Evolutionary conservation across 345 rosid species (phyloP), one percentile per base, ranked within the genome.

Genomic region (Aegle marmelos): DNA sequence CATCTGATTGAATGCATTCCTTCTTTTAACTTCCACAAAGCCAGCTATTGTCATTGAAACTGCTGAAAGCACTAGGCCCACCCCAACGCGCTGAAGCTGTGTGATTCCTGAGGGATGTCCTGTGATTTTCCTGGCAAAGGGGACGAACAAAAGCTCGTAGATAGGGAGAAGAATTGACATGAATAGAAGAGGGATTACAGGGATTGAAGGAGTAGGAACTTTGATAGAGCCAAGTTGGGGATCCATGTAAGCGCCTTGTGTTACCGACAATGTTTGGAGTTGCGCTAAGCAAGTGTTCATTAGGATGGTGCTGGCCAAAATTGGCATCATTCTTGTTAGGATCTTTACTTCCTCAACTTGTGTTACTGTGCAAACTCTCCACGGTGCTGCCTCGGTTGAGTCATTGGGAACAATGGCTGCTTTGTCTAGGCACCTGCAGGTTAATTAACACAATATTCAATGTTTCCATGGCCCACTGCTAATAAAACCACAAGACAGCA

Each of bases 281-380:
- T 87, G 92, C 2, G 86, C 89, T 72, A 84, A 41, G 56, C 89
- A 82, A 16, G 89, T 87, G 80, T 83, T 84, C 83, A 85, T 79
- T 16, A 87, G 39, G 79, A 89, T 72, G 7, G 86, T 86, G 68
- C 90, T 82, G 24, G 64, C 84, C 68, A 85, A 72, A 41, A 89
- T 83, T 0, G 92, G 90, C 9, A 89, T 33, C 85, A 87, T 83
- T 72, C 88, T 80, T 4, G 78, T 68, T 27, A 87, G 78, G 66
- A 86, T 76, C 77, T 87, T 89, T 68, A 89, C 84, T 79, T 84
- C 84, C 74, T 89, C 92, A 21, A 89, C 89, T 80, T 87, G 92
- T 5, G 86, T 84, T 76, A 87, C 84, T 1, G 84, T 84, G 90
- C 90, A 89, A 5, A 81, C 80, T 6, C 27, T 82, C 82, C 86